These are phyloP conservation scores for Chrysoporthe cubensis DNA, from an alignment of 2,329 filamentous ascomycete species.

Conservation along the genomic window DNA sequence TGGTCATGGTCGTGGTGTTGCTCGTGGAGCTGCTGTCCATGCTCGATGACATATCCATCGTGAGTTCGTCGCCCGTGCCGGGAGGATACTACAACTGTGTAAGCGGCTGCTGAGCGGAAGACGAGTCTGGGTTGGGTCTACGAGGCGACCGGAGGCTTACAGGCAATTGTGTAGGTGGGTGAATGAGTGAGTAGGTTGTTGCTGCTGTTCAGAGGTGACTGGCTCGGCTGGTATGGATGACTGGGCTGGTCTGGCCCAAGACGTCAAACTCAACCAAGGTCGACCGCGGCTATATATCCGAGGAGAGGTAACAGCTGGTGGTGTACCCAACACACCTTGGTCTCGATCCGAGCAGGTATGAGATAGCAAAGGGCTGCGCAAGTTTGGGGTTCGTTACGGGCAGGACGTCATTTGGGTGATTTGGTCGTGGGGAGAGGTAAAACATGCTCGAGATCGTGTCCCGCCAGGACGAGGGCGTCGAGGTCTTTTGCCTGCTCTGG, in stretches of 20 bases:
- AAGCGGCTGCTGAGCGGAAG: background rate
- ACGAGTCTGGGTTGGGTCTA: background rate
- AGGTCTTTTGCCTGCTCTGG: slow-evolving; percentile 12
- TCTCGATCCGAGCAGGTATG: slow-evolving; percentile 10
- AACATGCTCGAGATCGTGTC: slow-evolving; percentile 18
- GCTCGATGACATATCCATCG: slow-evolving; percentile 31
- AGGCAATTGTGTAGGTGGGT: background rate
- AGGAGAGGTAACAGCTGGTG: too few relatives aligned
- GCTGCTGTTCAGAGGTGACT: background rate
- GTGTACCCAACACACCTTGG: background rate
- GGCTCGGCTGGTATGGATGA: background rate
- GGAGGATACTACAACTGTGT: background rate
- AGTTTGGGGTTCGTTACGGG: slow-evolving; percentile 18
- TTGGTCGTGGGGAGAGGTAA: background rate
- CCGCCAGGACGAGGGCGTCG: slow-evolving; percentile 8
- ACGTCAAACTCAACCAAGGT: background rate
- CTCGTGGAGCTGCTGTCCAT: slow-evolving; percentile 34
- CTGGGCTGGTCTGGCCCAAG: background rate
- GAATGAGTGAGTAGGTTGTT: background rate
- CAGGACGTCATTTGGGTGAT: background rate
- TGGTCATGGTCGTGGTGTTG: slow-evolving; percentile 35
- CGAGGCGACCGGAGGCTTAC: background rate
- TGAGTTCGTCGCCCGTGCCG: slow-evolving; percentile 18
- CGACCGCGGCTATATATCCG: background rate
- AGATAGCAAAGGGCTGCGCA: slow-evolving; percentile 10